Evolutionary conservation across 345 rosid genomes (phyloP).

Genomic region (Acer saccharum): DNA sequence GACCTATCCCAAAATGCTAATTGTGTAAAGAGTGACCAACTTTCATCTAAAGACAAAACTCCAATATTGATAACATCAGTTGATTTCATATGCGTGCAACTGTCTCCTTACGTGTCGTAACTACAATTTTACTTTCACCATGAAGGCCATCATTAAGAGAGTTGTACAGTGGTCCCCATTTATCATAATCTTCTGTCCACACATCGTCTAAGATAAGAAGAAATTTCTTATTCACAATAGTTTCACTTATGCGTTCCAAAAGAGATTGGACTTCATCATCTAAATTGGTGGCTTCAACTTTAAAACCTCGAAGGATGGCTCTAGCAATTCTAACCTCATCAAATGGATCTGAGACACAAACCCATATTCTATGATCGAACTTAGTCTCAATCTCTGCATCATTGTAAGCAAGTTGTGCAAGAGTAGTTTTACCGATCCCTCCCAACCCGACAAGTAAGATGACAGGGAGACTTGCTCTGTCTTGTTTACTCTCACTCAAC

Average conservation of each 20-base stretch:
- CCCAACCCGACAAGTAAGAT: conserved; percentile 6
- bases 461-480: too few relatives aligned
- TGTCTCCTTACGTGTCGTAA: conserved; percentile 14
- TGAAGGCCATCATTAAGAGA: neutral
- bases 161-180: conserved; percentile 13
- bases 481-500: too few relatives aligned
- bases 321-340: conserved; percentile 6
- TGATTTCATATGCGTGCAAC: neutral
- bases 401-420: neutral
- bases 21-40: conserved; percentile 1
- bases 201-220: conserved; percentile 31
- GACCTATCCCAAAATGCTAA: neutral
- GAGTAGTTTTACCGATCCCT: neutral
- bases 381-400: neutral
- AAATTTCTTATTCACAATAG: neutral
- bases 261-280: neutral
- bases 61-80: neutral
- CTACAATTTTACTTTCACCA: conserved; percentile 16
- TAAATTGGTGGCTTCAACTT: neutral
- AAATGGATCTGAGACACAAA: conserved; percentile 1
- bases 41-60: neutral
- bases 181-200: conserved; percentile 14
- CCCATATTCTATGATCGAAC: neutral
- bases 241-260: neutral
- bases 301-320: conserved; percentile 20